Evolutionary conservation across 2,329 filamentous ascomycete species (phyloP).

Genomic region (Neofusicoccum laricinum): DNA sequence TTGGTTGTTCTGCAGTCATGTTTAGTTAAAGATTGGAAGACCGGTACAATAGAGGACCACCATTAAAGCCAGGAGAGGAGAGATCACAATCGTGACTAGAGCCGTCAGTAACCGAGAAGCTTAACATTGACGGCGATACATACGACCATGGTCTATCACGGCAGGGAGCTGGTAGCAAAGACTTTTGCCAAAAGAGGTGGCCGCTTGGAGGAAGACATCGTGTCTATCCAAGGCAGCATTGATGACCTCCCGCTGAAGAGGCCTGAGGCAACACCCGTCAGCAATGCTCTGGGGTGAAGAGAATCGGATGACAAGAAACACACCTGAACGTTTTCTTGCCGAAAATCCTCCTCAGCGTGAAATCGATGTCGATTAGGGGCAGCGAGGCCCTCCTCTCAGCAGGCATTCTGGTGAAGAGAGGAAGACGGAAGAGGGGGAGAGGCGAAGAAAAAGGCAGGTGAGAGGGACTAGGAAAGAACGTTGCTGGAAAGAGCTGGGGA

Average conservation of each 20-base stretch:
- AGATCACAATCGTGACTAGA: slow-evolving; percentile 83
- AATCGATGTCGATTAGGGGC: slow-evolving; percentile 60
- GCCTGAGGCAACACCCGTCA: slow-evolving; percentile 49
- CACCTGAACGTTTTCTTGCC: slow-evolving; percentile 71
- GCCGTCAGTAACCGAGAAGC: slow-evolving; percentile 19
- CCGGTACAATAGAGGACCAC: slow-evolving; percentile 41
- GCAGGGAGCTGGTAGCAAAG: slow-evolving; percentile 91
- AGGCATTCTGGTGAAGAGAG: slow-evolving; percentile 25
- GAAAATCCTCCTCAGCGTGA: slow-evolving; percentile 71
- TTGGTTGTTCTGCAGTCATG: slow-evolving; percentile 71
- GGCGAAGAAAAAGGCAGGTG: not conserved
- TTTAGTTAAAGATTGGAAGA: not conserved
- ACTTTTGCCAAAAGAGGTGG: slow-evolving; percentile 88
- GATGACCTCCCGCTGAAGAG: slow-evolving; percentile 85
- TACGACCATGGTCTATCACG: slow-evolving; percentile 81
- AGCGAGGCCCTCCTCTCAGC: slow-evolving; percentile 25
- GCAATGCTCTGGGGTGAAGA: not conserved
- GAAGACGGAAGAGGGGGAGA: too few species aligned
- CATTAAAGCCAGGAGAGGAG: slow-evolving; percentile 86
- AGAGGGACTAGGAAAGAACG: not conserved
- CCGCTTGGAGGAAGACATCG: slow-evolving; percentile 92
- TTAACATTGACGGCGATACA: slow-evolving; percentile 32
- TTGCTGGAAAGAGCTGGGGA: not conserved
- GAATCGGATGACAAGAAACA: slow-evolving; percentile 16
- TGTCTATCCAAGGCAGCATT: slow-evolving; percentile 73